These are phyloP conservation scores for Danielia oregonensis DNA, from an alignment of 805 yeast genomes.

Conservation along the genomic window DNA sequence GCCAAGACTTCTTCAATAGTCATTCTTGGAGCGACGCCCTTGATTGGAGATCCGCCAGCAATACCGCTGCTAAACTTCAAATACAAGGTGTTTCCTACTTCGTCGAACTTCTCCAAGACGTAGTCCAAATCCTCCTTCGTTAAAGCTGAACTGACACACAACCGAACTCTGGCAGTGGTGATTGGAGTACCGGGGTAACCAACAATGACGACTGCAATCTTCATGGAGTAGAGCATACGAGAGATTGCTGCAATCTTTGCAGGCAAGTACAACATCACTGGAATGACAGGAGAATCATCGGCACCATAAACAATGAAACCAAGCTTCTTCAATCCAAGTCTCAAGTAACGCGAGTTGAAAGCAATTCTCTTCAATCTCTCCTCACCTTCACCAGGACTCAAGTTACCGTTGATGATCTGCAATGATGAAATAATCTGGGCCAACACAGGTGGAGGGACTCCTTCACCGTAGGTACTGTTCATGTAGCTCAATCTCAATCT, in stretches of 20 bases:
- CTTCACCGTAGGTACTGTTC: conserved; percentile 75
- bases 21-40: conserved; percentile 68
- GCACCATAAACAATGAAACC: conserved; percentile 95
- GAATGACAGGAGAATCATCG: conserved; percentile 96
- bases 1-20: conserved; percentile 71
- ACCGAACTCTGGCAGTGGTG: conserved; percentile 82
- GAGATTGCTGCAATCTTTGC: conserved; percentile 93
- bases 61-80: conserved; percentile 76
- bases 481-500: conserved; percentile 69
- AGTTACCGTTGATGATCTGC: conserved; percentile 71
- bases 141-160: conserved; percentile 87
- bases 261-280: conserved; percentile 82
- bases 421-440: conserved; percentile 82
- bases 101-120: conserved; percentile 64
- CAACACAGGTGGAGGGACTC: conserved; percentile 87
- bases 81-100: conserved; percentile 71
- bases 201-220: conserved; percentile 91
- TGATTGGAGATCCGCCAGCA: conserved; percentile 63
- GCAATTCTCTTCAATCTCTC: conserved; percentile 92
- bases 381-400: conserved; percentile 89
- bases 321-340: conserved; percentile 84
- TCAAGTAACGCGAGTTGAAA: conserved; percentile 88
- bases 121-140: conserved; percentile 92
- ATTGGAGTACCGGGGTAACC: conserved; percentile 98
- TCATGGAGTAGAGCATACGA: conserved; percentile 70